These are phyloP conservation scores for Cinnamomum micranthum DNA, from an alignment of 164 flowering plant species.

Conservation along the genomic window DNA sequence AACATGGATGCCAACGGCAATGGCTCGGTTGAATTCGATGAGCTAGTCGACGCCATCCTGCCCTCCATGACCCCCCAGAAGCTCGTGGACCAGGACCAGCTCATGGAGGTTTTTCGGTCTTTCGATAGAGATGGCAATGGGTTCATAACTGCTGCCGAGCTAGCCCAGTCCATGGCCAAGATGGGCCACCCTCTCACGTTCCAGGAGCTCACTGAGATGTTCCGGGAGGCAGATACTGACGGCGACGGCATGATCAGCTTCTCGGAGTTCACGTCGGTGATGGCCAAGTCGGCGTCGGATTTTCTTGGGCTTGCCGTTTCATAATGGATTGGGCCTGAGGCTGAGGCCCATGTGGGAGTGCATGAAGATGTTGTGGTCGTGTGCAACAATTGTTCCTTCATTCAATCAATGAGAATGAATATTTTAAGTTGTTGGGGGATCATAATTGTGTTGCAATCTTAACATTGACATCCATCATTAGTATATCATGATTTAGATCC, in stretches of 20 bases:
- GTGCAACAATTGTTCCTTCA: no score
- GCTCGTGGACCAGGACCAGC: slow-evolving; percentile 58
- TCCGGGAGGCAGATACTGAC: slow-evolving; percentile 69
- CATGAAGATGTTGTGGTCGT: no score
- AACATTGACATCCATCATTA: no score
- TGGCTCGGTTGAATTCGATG: slow-evolving; percentile 73
- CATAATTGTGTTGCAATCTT: no score
- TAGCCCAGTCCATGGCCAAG: slow-evolving; percentile 83
- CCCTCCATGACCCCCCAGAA: slow-evolving; percentile 47
- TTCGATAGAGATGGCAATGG: slow-evolving; percentile 86
- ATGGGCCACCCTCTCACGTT: slow-evolving; percentile 80
- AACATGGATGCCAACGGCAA: slow-evolving; percentile 72
- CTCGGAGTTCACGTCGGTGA: slow-evolving; percentile 52
- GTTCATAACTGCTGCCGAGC: slow-evolving; percentile 70
- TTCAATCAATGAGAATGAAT: no score
- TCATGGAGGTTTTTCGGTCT: slow-evolving; percentile 56
- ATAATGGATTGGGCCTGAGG: background rate
- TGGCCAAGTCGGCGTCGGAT: slow-evolving; percentile 65
- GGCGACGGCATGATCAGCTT: slow-evolving; percentile 83
- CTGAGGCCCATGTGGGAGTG: background rate
- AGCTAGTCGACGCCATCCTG: slow-evolving; percentile 46
- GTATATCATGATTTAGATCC: no score
- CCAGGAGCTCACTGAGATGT: slow-evolving; percentile 61
- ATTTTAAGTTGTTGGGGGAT: no score
- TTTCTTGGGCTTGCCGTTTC: slow-evolving; percentile 19